phyloP scores from a whole-genome alignment of 1,284 basidiomycete species.

The Heterobasidion parviporum region DNA sequence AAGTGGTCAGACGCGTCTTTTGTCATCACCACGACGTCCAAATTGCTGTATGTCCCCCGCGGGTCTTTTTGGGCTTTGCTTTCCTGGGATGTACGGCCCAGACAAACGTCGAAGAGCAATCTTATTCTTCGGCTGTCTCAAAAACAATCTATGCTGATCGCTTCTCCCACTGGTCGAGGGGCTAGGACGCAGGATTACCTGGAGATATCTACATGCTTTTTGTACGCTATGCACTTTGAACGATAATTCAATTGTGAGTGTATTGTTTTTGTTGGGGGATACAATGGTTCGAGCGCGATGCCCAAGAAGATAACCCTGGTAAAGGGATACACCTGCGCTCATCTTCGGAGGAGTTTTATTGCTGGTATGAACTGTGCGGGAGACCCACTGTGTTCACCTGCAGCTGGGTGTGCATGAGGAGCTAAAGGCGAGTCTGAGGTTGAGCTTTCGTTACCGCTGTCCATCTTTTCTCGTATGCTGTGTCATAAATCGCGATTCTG shows the following conservation, averaged over 20 bases:
- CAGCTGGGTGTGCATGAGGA: conserved; percentile 64
- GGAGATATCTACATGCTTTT: conserved; percentile 56
- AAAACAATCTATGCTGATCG: conserved; percentile 89
- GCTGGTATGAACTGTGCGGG: conserved; percentile 2
- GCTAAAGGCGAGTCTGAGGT: conserved; percentile 78
- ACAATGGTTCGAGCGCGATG: conserved; percentile 12
- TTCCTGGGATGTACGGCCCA: conserved; percentile 67
- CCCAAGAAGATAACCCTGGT: conserved; percentile 80
- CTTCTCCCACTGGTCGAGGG: conserved; percentile 80
- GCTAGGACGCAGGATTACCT: conserved; percentile 86
- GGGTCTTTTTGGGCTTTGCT: conserved; percentile 24
- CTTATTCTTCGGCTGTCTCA: conserved; percentile 37
- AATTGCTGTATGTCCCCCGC: conserved; percentile 70
- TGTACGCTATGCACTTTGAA: conserved; percentile 7
- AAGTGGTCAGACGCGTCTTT: too few species aligned
- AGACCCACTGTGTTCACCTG: not conserved
- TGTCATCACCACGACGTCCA: conserved; percentile 40
- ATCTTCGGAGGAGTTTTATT: conserved; percentile 17
- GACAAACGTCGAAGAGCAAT: conserved; percentile 77
- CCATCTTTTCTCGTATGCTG: not conserved
- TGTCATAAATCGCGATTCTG: not conserved
- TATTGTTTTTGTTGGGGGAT: conserved; percentile 10
- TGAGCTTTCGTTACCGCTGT: not conserved
- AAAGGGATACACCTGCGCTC: conserved; percentile 67
- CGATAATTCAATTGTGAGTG: conserved; percentile 21